Evolutionary conservation across 139 green algal species (phyloP), one percentile per base, ranked within the genome.

Genomic region (Auxenochlorella pyrenoidosa): DNA sequence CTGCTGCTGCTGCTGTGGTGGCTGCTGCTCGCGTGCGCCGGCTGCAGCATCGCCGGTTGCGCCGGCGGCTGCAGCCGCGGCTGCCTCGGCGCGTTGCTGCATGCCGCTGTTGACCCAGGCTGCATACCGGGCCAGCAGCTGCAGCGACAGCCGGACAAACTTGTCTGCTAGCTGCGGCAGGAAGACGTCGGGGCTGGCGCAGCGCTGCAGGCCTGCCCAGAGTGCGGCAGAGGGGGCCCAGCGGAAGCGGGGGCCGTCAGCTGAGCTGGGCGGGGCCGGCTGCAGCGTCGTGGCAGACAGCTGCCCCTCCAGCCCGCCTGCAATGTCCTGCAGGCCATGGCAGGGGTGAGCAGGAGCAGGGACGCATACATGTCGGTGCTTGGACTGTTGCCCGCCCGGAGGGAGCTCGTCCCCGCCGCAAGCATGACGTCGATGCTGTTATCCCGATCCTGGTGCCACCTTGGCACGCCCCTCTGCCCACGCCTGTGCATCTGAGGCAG

Each of bases 41-140:
- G 38, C 81, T 10, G 81, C 65, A 0, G 36, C 84, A 18, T 60
- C 75, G 51, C 71, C 71, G 78, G 78, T 78, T 77, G 44, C 75
- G 34, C 41, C 38, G 24, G 72, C 32, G 26, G 81, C 65, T 0
- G 36, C 84, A 2, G 73, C 75, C 5, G 72, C 71, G 68, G 86
- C 86, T 77, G 63, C 75, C 65, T 60, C 38, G 24, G 72, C 30
- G 26, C 91, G 83, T 40, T 82, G 86, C n/a, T 71, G 47, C 16
- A 90, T 81, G 68, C 71, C 85, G 0, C 72, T 85, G 2, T 19
- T 24, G 18, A 96, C 54, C 96, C 95, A 98, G 5, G 87, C 77
- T 36, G 79, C 75, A 89, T 96, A 98, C 1, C 97, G 92, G 28
- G 92, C 84, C 43, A 96, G 60, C 71, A 99, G 89, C 91, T 98